A percentile compares a stretch with the other conserved stretches of the same genome.
These are phyloP conservation scores for Lagenidium sp. DNA, from an alignment of 352 stramenopile species.

Conservation along the genomic window DNA sequence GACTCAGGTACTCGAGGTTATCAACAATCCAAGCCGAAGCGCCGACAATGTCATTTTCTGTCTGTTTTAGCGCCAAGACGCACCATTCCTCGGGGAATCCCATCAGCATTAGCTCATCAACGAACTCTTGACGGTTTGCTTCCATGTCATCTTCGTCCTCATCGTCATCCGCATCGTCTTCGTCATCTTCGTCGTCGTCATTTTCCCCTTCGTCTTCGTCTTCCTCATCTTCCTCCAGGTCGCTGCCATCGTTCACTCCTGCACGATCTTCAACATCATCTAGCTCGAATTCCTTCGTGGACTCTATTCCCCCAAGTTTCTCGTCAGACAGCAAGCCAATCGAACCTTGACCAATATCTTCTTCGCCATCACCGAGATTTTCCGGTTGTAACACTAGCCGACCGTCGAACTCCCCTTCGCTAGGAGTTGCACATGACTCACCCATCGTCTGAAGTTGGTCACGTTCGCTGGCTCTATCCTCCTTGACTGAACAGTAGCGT, in stretches of 20 bases:
- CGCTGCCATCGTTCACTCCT: no score
- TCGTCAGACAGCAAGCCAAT: no score
- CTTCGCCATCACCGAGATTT: no score
- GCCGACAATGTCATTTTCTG: slow-evolving; percentile 85
- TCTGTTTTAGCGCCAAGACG: slow-evolving; percentile 84
- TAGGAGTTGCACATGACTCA: no score
- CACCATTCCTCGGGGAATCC: slow-evolving; percentile 92
- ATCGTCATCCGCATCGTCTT: slow-evolving; percentile 35
- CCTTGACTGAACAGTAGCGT: no score
- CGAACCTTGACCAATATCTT: no score
- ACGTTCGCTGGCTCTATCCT: no score
- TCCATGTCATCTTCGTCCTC: slow-evolving; percentile 42
- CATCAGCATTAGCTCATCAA: slow-evolving; percentile 91
- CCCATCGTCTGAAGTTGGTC: no score
- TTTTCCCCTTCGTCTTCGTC: slow-evolving; percentile 13
- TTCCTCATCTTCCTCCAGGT: slow-evolving; percentile 3
- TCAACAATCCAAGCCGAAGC: slow-evolving; percentile 92
- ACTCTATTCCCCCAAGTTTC: neutral
- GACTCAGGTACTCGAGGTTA: slow-evolving; percentile 88
- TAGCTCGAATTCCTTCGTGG: neutral
- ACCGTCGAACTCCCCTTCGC: no score
- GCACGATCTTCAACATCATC: slow-evolving; percentile 1
- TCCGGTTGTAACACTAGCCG: no score
- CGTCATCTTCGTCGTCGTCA: slow-evolving; percentile 22
- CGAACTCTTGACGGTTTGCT: slow-evolving; percentile 57